Conservation (phyloP, 208 protist species). For the Trypanosoma theileri region DNA sequence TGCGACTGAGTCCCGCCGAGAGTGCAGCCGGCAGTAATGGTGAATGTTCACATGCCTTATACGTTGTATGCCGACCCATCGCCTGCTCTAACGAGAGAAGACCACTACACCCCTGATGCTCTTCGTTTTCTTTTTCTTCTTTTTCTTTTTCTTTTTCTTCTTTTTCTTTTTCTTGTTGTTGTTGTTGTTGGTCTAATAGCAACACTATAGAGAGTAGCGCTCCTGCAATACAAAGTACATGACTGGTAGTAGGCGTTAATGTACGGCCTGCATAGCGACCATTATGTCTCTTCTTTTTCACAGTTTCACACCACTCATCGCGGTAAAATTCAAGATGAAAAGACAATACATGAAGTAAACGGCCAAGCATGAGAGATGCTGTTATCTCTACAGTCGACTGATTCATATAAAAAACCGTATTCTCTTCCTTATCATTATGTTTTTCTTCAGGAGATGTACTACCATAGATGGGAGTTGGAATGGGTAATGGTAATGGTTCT, state of each 20-base stretch:
- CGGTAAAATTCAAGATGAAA: constrained; percentile 8
- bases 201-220: constrained; percentile 10
- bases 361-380: not conserved
- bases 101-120: not conserved
- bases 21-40: not conserved
- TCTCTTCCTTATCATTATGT: not conserved
- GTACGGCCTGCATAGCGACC: not conserved
- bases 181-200: not conserved
- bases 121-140: not conserved
- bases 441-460: not conserved
- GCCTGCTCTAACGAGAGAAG: not conserved
- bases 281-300: not conserved
- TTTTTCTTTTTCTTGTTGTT: too few relatives aligned
- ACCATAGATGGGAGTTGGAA: not conserved
- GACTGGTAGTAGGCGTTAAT: not conserved
- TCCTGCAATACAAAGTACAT: not conserved
- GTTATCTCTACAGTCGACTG: not conserved
- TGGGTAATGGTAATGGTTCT: not conserved
- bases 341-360: constrained; percentile 4
- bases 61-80: not conserved
- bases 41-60: constrained; percentile 1
- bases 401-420: not conserved
- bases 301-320: not conserved
- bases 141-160: not conserved
- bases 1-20: constrained; percentile 8